phyloP scores from a whole-genome alignment of 2,329 filamentous ascomycete genomes.

The Ophiostoma quercus region DNA sequence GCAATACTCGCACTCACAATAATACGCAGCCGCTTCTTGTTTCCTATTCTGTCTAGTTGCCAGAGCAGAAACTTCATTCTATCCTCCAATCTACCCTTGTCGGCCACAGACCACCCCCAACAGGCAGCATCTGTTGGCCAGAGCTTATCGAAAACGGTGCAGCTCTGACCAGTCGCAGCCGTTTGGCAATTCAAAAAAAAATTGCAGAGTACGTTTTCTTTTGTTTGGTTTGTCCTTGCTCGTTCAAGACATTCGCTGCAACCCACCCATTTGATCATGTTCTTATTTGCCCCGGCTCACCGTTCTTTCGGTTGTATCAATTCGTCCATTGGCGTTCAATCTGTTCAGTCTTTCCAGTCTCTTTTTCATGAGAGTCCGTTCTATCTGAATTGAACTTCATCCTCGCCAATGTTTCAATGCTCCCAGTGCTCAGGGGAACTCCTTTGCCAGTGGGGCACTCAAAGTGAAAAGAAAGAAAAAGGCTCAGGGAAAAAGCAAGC shows the following conservation, averaged over 20 bases:
- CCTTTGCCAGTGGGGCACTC: not conserved
- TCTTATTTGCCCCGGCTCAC: not conserved
- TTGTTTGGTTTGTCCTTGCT: not conserved
- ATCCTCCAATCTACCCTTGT: not conserved
- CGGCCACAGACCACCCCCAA: constrained; percentile 1
- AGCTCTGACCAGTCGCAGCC: not conserved
- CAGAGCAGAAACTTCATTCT: not conserved
- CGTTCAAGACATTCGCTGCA: not conserved
- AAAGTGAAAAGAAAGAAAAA: not conserved
- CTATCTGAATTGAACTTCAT: not conserved
- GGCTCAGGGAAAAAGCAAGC: not conserved
- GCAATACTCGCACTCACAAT: not conserved
- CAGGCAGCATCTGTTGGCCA: not conserved
- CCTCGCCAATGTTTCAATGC: not conserved
- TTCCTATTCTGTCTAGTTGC: not conserved
- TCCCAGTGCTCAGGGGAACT: not conserved
- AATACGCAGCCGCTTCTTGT: not conserved
- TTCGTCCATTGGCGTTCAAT: not conserved
- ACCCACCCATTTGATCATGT: not conserved
- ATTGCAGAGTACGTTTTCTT: not conserved
- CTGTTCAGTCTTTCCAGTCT: not conserved
- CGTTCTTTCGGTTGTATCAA: not conserved
- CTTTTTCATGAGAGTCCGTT: not conserved
- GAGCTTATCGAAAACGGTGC: constrained; percentile 4
- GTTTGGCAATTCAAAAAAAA: not conserved